Evolutionary conservation across 2,329 filamentous ascomycete genomes (phyloP).

Genomic region (Cladosporium sphaerospermum): DNA sequence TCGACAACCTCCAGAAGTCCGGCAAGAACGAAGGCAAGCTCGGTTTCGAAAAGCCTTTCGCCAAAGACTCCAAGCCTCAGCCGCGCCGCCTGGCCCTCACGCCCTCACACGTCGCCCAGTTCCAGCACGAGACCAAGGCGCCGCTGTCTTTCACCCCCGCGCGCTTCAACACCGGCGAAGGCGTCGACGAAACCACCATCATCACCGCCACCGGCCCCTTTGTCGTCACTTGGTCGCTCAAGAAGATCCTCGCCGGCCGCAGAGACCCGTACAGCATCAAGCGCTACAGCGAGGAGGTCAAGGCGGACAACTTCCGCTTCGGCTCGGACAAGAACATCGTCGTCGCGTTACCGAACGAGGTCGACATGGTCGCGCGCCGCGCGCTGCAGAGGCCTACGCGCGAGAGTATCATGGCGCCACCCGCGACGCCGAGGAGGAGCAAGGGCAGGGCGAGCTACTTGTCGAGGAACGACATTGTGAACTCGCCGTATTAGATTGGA

Average conservation of each 20-base stretch:
- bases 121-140: slow-evolving; percentile 89
- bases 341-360: slow-evolving; percentile 91
- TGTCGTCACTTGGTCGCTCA: slow-evolving; percentile 92
- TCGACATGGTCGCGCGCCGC: slow-evolving; percentile 91
- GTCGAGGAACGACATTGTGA: slow-evolving; percentile 75
- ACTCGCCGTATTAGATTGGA: slow-evolving; percentile 53
- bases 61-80: slow-evolving; percentile 87
- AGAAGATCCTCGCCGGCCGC: slow-evolving; percentile 73
- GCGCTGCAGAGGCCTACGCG: slow-evolving; percentile 81
- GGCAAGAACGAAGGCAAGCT: slow-evolving; percentile 97
- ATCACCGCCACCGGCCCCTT: slow-evolving; percentile 95
- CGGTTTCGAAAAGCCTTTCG: slow-evolving; percentile 92
- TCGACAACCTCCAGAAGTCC: slow-evolving; percentile 82
- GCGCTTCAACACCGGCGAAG: slow-evolving; percentile 85
- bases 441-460: slow-evolving; percentile 58
- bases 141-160: slow-evolving; percentile 84
- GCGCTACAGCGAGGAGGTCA: slow-evolving; percentile 89
- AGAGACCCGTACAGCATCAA: slow-evolving; percentile 95
- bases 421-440: slow-evolving; percentile 32
- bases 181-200: slow-evolving; percentile 77
- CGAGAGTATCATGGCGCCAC: slow-evolving; percentile 73
- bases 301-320: slow-evolving; percentile 97
- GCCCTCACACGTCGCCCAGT: slow-evolving; percentile 90
- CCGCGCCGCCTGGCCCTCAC: slow-evolving; percentile 83
- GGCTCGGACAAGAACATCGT: slow-evolving; percentile 97